Conservation (phyloP, 805 yeast genomes). For the Metschnikowia kunwiensis region DNA sequence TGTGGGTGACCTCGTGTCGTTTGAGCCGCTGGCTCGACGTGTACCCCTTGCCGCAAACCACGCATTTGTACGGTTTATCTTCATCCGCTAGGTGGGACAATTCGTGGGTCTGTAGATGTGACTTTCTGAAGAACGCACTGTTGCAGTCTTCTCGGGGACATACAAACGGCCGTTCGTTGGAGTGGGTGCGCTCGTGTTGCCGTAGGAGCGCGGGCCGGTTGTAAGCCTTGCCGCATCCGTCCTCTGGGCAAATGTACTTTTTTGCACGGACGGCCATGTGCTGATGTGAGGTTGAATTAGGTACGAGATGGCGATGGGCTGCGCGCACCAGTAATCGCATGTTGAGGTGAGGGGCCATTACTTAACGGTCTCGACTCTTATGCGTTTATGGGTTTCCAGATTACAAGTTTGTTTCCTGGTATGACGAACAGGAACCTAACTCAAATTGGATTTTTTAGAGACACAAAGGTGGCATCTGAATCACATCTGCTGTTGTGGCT, state of each 20-base stretch:
- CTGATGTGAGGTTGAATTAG: no score
- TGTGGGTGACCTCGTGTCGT: slow-evolving; percentile 82
- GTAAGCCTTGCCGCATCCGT: slow-evolving; percentile 72
- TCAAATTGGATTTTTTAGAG: no score
- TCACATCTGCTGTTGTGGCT: no score
- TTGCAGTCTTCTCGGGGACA: slow-evolving; percentile 59
- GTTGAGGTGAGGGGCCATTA: no score
- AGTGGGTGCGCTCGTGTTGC: slow-evolving; percentile 78
- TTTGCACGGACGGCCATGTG: slow-evolving; percentile 50
- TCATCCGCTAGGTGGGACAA: slow-evolving; percentile 54
- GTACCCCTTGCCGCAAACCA: slow-evolving; percentile 77
- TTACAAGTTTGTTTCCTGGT: no score
- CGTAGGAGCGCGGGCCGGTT: slow-evolving; percentile 77
- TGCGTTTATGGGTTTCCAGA: no score
- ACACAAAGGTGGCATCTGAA: no score
- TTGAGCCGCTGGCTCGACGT: slow-evolving; percentile 75
- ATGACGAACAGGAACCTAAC: no score
- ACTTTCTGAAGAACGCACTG: slow-evolving; percentile 67
- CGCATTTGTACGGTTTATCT: slow-evolving; percentile 70
- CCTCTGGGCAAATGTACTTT: slow-evolving; percentile 57
- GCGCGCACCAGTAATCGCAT: no score
- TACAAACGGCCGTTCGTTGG: slow-evolving; percentile 71
- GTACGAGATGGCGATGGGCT: background rate
- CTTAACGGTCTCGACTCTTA: background rate
- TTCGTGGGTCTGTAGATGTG: slow-evolving; percentile 74